Percentiles rank a stretch among this genome's conserved stretches.
phyloP scores from a whole-genome alignment of 257 asterid genomes.

The Solanum boliviense region DNA sequence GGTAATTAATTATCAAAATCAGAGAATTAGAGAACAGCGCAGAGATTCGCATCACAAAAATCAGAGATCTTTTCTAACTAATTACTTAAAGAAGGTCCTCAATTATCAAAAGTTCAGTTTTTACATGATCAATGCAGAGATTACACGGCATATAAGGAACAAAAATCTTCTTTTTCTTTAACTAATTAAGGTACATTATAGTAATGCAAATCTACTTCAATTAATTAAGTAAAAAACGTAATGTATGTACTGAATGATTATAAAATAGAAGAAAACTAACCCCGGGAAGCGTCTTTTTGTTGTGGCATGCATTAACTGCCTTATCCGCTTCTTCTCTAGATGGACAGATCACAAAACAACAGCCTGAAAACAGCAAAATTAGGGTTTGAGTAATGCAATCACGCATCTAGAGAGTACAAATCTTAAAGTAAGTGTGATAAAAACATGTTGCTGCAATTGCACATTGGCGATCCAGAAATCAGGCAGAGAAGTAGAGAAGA shows the following conservation, averaged over 20 bases:
- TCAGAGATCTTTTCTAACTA: neutral
- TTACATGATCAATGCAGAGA: neutral
- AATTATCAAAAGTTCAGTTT: neutral
- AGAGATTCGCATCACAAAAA: neutral
- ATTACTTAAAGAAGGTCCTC: neutral
- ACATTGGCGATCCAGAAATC: slow-evolving; percentile 41
- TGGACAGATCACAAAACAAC: slow-evolving; percentile 86
- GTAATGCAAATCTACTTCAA: neutral
- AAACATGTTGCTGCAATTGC: slow-evolving; percentile 11
- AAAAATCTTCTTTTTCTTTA: neutral
- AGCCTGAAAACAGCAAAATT: slow-evolving; percentile 40
- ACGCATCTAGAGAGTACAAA: neutral
- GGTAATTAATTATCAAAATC: neutral
- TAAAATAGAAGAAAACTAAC: slow-evolving; percentile 18
- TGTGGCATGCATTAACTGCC: slow-evolving; percentile 71
- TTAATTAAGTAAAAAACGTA: neutral
- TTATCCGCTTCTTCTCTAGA: slow-evolving; percentile 95
- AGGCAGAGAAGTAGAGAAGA: slow-evolving; percentile 5
- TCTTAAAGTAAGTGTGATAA: neutral
- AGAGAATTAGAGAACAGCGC: neutral
- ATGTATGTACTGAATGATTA: neutral
- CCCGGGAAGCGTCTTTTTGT: slow-evolving; percentile 83
- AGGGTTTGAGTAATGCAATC: slow-evolving; percentile 28
- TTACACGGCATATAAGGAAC: neutral
- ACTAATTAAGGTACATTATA: neutral